These are phyloP conservation scores for Pseudopediastrum boryanum DNA, from an alignment of 139 green algal genomes.

Conservation along the genomic window DNA sequence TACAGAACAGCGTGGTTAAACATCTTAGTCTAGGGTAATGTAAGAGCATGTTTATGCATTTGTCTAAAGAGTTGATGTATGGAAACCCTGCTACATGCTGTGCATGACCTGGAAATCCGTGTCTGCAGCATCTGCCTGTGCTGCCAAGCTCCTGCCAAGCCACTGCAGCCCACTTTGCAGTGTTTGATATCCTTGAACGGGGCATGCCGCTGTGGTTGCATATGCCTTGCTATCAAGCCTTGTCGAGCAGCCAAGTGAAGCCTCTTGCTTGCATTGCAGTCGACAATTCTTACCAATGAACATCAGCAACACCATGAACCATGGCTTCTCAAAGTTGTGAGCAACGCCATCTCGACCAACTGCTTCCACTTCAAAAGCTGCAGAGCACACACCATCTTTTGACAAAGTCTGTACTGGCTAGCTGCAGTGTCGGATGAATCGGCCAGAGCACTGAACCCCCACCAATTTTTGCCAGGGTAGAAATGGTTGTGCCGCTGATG, in stretches of 20 bases:
- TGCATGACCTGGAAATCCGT: too few relatives aligned
- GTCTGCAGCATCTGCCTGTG: neutral
- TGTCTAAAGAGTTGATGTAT: too few relatives aligned
- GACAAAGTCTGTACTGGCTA: neutral
- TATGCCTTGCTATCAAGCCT: too few relatives aligned
- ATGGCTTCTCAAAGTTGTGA: conserved; percentile 22
- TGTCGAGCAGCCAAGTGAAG: too few relatives aligned
- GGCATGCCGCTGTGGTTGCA: neutral
- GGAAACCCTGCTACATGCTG: too few relatives aligned
- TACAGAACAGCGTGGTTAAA: too few relatives aligned
- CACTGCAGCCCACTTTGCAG: neutral
- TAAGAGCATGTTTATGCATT: too few relatives aligned
- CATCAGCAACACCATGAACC: conserved; percentile 35
- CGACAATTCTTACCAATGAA: conserved; percentile 16
- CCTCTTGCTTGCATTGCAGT: too few relatives aligned
- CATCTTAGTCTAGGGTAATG: too few relatives aligned
- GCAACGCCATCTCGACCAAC: conserved; percentile 15
- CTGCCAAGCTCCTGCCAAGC: neutral
- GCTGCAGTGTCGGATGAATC: neutral
- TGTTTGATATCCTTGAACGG: neutral
- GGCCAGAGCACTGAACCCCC: neutral
- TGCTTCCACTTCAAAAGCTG: conserved; percentile 27
- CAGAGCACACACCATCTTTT: neutral
- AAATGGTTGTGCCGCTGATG: conserved; percentile 16
- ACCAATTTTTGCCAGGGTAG: conserved; percentile 26